Evolutionary conservation across 495 filamentous ascomycete species (phyloP), one percentile per base, ranked within the genome.

Genomic region (Trichoderma gamsii): DNA sequence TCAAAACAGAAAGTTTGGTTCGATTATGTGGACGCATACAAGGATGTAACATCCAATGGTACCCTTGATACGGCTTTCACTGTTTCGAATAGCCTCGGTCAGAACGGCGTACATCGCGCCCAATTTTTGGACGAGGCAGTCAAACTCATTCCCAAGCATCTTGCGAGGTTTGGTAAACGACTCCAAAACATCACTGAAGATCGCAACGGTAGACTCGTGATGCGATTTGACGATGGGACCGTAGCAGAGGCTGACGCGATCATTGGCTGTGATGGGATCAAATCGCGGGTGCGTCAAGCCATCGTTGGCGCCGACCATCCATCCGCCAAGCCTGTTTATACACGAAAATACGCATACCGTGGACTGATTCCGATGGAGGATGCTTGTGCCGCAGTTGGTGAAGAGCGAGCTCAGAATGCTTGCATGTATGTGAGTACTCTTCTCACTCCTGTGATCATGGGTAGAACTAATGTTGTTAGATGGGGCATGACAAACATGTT

Each of bases 241-340:
- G 32, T 15, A 5, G 63, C 63, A 4, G 29, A 64, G 63, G 63
- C 63, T 8, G 63, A 64, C 21, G 63, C 21, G 32, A 27, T 64
- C 29, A 23, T 64, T 27, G 63, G 25, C 63, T 64, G 63, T 23
- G 63, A 64, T 41, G 63, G 63, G 5, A 64, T 64, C 12, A 35
- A 23, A 18, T 64, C 63, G 27, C 63, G 21, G 12, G 63, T 64
- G 3, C 63, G 63, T 7, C 16, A 15, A 13, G 29, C 29, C 29
- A n/a, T 64, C 2, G 12, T 64, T 12, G 63, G 63, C 18, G 13
- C 63, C 13, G 29, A 27, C 8, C 63, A 9, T 9, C 32, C 29
- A 16, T 8, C 32, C 27, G 11, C 63, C 7, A 27, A 18, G 23
- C 15, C 59, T 15, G 15, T n/a, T 16, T 64, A 64, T 27, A n/a